phyloP scores from a whole-genome alignment of 257 asterid genomes.

The Nicotiana tabacum region DNA sequence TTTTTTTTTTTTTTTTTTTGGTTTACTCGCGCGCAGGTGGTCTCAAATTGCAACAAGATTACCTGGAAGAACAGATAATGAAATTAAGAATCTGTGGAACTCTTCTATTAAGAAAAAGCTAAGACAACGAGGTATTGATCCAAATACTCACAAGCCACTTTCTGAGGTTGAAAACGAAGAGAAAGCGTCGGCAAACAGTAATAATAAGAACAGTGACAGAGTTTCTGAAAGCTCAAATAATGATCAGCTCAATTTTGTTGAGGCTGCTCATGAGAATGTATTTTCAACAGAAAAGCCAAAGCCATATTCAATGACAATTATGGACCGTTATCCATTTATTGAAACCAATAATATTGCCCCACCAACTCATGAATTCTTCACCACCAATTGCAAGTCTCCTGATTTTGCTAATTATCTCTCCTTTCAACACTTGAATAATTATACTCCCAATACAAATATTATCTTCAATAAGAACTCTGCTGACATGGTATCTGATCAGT shows the following conservation, averaged over 20 bases:
- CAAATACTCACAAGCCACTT: slow-evolving; percentile 73
- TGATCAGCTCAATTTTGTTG: slow-evolving; percentile 38
- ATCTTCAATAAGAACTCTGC: slow-evolving; percentile 36
- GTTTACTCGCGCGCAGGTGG: slow-evolving; percentile 43
- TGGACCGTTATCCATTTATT: slow-evolving; percentile 25
- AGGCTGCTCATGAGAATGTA: slow-evolving; percentile 17
- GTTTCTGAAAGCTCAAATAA: slow-evolving; percentile 42
- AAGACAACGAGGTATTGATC: slow-evolving; percentile 78
- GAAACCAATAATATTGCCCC: slow-evolving; percentile 6
- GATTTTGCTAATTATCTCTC: slow-evolving; percentile 41
- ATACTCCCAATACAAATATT: slow-evolving; percentile 25
- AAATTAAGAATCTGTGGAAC: slow-evolving; percentile 88
- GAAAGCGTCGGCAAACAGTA: slow-evolving; percentile 17
- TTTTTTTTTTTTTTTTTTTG: neutral
- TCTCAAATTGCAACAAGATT: slow-evolving; percentile 84
- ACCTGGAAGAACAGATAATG: slow-evolving; percentile 92
- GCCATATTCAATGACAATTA: slow-evolving; percentile 10
- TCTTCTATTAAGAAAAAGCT: slow-evolving; percentile 91
- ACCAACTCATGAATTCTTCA: slow-evolving; percentile 54
- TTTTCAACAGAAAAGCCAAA: slow-evolving; percentile 20
- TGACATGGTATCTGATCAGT: slow-evolving; percentile 28
- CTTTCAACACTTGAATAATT: slow-evolving; percentile 32
- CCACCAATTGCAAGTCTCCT: slow-evolving; percentile 20
- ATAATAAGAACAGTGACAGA: slow-evolving; percentile 34
- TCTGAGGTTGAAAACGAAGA: slow-evolving; percentile 44